phyloP scores from a whole-genome alignment of 2,329 filamentous ascomycete species.

The Fusarium neocosmosporiellum region DNA sequence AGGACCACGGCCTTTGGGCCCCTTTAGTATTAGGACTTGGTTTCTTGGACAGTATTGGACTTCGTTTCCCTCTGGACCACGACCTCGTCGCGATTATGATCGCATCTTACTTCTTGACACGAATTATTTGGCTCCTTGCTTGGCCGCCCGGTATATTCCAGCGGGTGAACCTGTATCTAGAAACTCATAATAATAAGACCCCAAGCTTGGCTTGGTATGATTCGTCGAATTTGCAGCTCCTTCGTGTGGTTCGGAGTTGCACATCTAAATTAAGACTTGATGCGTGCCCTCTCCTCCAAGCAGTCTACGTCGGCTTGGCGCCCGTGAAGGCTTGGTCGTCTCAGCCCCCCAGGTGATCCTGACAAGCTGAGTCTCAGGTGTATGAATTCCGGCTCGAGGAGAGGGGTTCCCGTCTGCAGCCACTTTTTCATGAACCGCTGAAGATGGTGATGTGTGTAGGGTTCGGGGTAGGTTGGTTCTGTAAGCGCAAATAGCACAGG shows the following conservation, averaged over 20 bases:
- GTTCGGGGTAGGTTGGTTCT: neutral
- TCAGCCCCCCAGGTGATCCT: neutral
- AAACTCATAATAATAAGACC: constrained; percentile 36
- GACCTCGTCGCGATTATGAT: constrained; percentile 11
- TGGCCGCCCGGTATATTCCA: neutral
- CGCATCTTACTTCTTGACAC: constrained; percentile 10
- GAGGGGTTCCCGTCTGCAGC: neutral
- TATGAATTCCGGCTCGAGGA: neutral
- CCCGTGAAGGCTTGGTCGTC: neutral
- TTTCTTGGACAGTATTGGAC: constrained; percentile 8
- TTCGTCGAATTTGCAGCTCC: neutral
- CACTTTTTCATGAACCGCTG: neutral
- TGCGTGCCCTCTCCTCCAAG: neutral
- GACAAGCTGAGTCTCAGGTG: neutral
- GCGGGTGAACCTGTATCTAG: constrained; percentile 28
- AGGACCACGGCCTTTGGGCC: constrained; percentile 1
- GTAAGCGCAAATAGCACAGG: neutral
- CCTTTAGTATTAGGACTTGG: constrained; percentile 6
- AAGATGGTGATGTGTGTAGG: neutral
- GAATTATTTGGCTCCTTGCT: constrained; percentile 1
- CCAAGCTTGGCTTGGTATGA: constrained; percentile 11
- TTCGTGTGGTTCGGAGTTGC: neutral
- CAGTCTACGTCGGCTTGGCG: neutral
- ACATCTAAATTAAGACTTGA: neutral
- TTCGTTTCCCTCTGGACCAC: constrained; percentile 4